Evolutionary conservation across 1,284 basidiomycete genomes (phyloP), one percentile per base, ranked within the genome.

Genomic region (Baeospora myosura): DNA sequence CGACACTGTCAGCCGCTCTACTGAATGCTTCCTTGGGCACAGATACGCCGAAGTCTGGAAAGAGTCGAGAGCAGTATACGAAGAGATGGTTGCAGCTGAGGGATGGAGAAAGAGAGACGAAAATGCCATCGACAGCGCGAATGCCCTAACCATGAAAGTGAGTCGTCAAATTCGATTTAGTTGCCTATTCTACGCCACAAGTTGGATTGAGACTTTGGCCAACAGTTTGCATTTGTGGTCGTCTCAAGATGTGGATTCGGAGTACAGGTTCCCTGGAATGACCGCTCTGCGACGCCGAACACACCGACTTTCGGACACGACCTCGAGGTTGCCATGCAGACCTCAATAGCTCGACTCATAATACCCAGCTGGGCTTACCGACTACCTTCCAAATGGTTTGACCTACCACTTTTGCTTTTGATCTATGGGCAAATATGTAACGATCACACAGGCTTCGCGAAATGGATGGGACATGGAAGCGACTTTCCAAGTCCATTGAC

Each of bases 241-340:
- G 50, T 61, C 18, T 46, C 51, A 11, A 49, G 51, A 18, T 61
- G 54, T 43, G 58, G 53, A 6, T 61, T 60, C 38, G 58, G 57
- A 12, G 42, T 61, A 16, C 46, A 49, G 6, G 44, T 58, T 32
- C 34, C 47, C 5, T 61, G 59, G 58, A 36, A 38, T 5, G 48
- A 46, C n/a, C 10, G n/a, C n/a, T n/a, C n/a, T n/a, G n/a, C n/a
- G n/a, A n/a, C n/a, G n/a, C n/a, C n/a, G n/a, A 41, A 17, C 38
- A 48, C 18, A 40, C 41, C 16, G 32, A 42, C 26, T 11, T 52
- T 52, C n/a, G 18, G 44, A 32, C 18, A 36, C 44, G 22, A 52
- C 45, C 7, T 55, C 49, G 17, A 46, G 30, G 5, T 50, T 16
- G 53, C 52, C 4, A 47, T 52, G 2, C 47, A 49, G 17, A 55